Base-by-base conservation (phyloP, 139 green algal genomes). In the Monoraphidium neglectum region DNA sequence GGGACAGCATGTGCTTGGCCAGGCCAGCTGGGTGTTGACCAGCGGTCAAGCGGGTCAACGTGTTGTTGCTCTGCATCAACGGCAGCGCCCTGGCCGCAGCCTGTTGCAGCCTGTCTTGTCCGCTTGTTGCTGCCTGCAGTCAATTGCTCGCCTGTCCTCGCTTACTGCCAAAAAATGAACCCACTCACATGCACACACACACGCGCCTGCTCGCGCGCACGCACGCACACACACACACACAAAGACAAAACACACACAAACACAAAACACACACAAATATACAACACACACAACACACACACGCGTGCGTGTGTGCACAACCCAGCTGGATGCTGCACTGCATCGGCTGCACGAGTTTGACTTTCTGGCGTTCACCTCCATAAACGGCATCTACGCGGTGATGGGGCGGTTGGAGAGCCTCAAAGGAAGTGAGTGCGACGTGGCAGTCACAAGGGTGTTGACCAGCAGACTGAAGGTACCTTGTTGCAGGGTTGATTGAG, bases 351-450 rank as follows among this genome's bases (percentile, higher is more conserved):
- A 61, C 4, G 3, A 15, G 2, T 90, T 73, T 62, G 84, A 63
- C 1, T 81, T 92, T 72, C 70, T 95, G 32, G 85, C 83, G 13
- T 93, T 95, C 83, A 90, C 86, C 1, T 92, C 84, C 12, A 84
- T 79, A 30, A 94, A 92, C 47, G 87, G 86, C 72, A 90, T 93
- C 47, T 46, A 82, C 49, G 85, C 86, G 2, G 77, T 93, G 23
- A 46, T 95, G 71, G 46, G 90, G 35, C 66, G 73, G 1, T 72
- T 94, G 21, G 54, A 54, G 12, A 43, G 18, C 16, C 4, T 81
- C 32, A 30, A 79, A 21, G 76, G 82, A 64, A 74, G 81, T 85
- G 65, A 70, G 68, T 51, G 43, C n/a, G n/a, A n/a, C n/a, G n/a
- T n/a, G n/a, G n/a, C n/a, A n/a, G n/a, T n/a, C n/a, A n/a, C n/a